Percentiles rank a stretch among this genome's conserved stretches.
Evolutionary conservation across 169 alveolate species (phyloP).

Genomic region (Miamiensis avidus): DNA sequence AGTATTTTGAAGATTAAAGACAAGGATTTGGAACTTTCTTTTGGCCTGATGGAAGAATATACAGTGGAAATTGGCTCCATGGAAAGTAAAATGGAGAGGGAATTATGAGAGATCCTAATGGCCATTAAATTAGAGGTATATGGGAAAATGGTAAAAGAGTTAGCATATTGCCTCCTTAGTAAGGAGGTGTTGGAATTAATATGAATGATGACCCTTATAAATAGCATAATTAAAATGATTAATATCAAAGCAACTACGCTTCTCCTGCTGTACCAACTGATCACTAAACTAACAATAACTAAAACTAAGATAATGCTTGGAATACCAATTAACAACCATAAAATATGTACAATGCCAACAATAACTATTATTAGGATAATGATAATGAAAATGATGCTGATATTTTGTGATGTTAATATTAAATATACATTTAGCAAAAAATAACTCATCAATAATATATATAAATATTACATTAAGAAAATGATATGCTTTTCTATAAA

Average conservation of each 20-base stretch:
- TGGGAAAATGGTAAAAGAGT: constrained; percentile 29
- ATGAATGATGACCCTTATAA: not conserved
- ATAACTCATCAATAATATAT: no score
- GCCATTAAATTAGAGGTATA: constrained; percentile 28
- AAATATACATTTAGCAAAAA: no score
- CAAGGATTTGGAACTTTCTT: constrained; percentile 41
- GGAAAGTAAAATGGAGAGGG: constrained; percentile 46
- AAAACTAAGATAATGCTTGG: no score
- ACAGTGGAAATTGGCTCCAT: constrained; percentile 37
- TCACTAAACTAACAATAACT: no score
- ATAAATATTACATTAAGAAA: no score
- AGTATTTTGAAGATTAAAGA: not conserved
- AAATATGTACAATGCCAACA: no score
- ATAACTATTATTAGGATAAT: no score
- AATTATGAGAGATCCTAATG: constrained; percentile 33
- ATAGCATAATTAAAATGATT: not conserved
- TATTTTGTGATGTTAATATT: no score
- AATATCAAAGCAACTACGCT: not conserved
- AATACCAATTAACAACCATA: no score
- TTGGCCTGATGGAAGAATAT: constrained; percentile 46
- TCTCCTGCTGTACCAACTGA: no score
- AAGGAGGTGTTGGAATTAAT: not conserved
- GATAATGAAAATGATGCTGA: no score
- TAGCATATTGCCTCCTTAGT: not conserved
- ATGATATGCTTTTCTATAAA: no score